phyloP scores from a whole-genome alignment of 2,329 filamentous ascomycete genomes.

The Ceratocystis eucalypticola region DNA sequence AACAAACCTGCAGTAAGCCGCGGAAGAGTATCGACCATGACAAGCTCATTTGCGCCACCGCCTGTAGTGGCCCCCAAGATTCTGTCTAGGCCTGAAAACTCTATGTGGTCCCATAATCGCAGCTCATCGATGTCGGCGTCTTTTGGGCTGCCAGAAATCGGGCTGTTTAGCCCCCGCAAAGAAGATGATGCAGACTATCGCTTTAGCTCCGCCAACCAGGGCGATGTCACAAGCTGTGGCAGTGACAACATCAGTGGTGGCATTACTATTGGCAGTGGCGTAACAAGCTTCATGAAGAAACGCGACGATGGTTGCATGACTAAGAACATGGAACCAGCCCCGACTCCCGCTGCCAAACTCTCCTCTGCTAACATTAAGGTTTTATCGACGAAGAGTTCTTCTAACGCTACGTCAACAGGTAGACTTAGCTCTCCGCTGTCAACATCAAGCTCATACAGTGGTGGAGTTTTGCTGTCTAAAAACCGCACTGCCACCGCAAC shows the following conservation, averaged over 20 bases:
- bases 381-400: not conserved
- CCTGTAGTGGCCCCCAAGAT: conserved; percentile 26
- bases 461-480: not conserved
- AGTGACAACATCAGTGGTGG: conserved; percentile 22
- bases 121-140: conserved; percentile 29
- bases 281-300: conserved; percentile 25
- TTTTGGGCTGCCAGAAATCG: conserved; percentile 19
- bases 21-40: conserved; percentile 27
- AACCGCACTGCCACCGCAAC: conserved; percentile 20
- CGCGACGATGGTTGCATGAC: conserved; percentile 3
- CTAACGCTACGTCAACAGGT: not conserved
- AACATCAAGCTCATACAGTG: conserved; percentile 7
- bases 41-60: conserved; percentile 15
- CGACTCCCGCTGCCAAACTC: not conserved
- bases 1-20: conserved; percentile 28
- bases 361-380: not conserved
- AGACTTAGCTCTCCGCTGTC: conserved; percentile 13
- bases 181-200: conserved; percentile 21
- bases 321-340: conserved; percentile 10
- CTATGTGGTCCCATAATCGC: conserved; percentile 25
- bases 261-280: conserved; percentile 30
- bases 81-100: conserved; percentile 12
- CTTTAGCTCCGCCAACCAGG: conserved; percentile 16
- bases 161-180: conserved; percentile 20
- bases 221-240: conserved; percentile 21